Base-by-base conservation (phyloP, 1,284 basidiomycete genomes). In the Rhodofomes roseus region DNA sequence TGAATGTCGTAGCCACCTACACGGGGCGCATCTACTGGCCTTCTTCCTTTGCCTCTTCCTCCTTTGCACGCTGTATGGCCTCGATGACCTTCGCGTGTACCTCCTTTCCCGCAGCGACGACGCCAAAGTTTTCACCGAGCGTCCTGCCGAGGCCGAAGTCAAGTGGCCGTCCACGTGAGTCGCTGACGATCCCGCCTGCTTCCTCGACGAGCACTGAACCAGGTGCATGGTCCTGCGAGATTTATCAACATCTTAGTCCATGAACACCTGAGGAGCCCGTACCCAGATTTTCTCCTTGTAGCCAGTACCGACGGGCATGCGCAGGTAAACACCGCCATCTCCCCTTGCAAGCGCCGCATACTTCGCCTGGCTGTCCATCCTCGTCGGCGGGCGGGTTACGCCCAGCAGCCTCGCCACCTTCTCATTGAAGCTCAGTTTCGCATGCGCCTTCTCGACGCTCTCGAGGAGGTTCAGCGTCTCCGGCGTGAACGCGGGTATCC, bases 291-390 rank as follows among this genome's bases (percentile, higher is more conserved):
- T 70, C 64, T 70, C 68, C 50, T 48, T 61, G 63, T 73, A 73
- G 6, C 70, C 68, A 0, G 59, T 44, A 16, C 90, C 87, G 7
- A 90, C 91, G 0, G 97, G 97, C 78, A 98, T 91, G 27, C 96
- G 83, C 56, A 99, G 79, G 75, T 99, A 99, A 39, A 89, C 86
- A 14, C 89, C 89, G 1, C 95, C 95, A 62, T 97, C 93, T 0
- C 95, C 95, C 44, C 96, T 80, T 1, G 90, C 87, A 18, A 98
- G 84, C 68, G 89, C 89, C 34, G 90, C 89, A 69, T 99, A 99
- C 77, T 99, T 99, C 8, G 95, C 95, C 75, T 98, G 96, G 72
- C 92, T 95, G 74, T 99, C 97, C 95, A 99, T 98, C 29, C 94
- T 82, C n/a, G 90, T 80, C 44, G 92, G 83, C 20, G 81, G 70